Base-by-base conservation (phyloP, 768 basidiomycete genomes). In the Serendipita sp. region DNA sequence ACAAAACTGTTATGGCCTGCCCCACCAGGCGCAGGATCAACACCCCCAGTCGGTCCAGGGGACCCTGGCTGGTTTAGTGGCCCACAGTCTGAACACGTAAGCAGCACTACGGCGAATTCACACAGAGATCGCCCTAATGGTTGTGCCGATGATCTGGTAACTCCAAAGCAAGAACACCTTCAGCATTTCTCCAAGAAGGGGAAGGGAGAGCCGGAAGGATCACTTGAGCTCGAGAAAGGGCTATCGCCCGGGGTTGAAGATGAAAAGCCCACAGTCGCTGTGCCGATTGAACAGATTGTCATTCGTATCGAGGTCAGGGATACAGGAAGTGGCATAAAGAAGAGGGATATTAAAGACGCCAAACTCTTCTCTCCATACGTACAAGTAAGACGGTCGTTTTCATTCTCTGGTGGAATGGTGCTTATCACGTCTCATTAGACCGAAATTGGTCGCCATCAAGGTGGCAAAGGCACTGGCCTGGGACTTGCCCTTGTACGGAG, bases 271-370 rank as follows among this genome's bases (percentile, higher is more conserved):
- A 71, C 74, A 1, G 67, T 72, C 8, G 48, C 70, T 34, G 73
- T 70, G 18, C 64, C 67, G 15, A 60, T 45, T 64, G 86, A 88
- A 67, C 76, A 76, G 71, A 86, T 89, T 66, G 85, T 89, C 63
- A 87, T 93, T n/a, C 79, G 91, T 65, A 86, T 92, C 34, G 90
- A 92, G 71, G 82, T 93, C 2, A 80, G 81, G 3, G 90, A 92
- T 74, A 91, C 89, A 3, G 75, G 75, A 64, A 80, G 76, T 47
- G 86, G 86, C 2, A 81, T 87, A 64, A 75, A 76, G 56, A 78
- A 79, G 45, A 77, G 77, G 69, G 90, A 92, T 72, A 84, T 92
- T 74, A 77, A 78, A 1, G 81, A 86, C 68, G 79, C 80, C 64
- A 88, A 86, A 69, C 74, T 88, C 16, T 88, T 88, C 37, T 53